Conservation (phyloP, 345 rosid species). For the Jatropha curcas region DNA sequence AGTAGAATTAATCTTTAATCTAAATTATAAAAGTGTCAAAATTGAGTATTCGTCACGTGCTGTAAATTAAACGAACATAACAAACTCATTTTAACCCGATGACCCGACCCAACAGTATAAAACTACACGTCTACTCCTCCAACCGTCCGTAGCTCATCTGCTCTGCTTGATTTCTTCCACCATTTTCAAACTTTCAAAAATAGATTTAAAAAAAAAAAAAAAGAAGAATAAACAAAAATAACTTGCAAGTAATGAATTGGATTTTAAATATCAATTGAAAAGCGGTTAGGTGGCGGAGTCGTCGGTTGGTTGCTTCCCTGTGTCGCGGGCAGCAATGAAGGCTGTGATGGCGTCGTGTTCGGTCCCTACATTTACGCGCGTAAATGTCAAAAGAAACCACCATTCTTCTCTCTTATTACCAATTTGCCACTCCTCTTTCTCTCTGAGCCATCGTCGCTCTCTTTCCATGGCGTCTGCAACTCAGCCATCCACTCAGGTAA, state of each 20-base stretch:
- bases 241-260: no score
- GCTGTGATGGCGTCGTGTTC: constrained; percentile 23
- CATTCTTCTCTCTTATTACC: constrained; percentile 29
- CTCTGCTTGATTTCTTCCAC: no score
- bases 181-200: no score
- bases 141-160: no score
- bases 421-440: constrained; percentile 29
- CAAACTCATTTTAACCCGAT: no score
- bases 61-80: no score
- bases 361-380: constrained; percentile 28
- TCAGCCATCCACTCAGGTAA: constrained; percentile 60
- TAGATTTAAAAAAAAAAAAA: no score
- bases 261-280: background rate
- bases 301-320: background rate
- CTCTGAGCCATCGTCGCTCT: constrained; percentile 17
- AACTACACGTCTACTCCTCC: no score
- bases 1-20: no score
- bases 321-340: constrained; percentile 26
- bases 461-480: constrained; percentile 69
- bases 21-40: no score
- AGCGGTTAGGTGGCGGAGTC: background rate
- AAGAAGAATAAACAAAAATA: background rate
- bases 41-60: no score
- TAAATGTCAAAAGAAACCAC: constrained; percentile 25
- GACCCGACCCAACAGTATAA: no score